phyloP scores from a whole-genome alignment of 1,284 basidiomycete genomes.

The Cutaneotrichosporon mucoides region DNA sequence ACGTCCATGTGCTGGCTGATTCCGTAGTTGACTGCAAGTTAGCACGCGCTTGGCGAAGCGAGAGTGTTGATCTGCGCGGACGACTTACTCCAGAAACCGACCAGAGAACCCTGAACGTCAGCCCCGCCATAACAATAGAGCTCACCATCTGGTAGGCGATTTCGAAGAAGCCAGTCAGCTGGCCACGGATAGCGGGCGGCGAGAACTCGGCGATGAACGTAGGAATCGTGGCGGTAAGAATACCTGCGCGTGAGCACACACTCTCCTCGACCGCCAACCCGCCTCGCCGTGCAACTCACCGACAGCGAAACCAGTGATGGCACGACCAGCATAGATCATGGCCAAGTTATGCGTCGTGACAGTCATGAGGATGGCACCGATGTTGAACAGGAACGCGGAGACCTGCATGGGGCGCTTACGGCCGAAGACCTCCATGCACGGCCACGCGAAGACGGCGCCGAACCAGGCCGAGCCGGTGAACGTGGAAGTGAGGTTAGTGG shows the following conservation, averaged over 20 bases:
- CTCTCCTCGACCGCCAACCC: neutral
- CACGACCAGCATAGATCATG: conserved; percentile 42
- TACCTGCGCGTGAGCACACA: conserved; percentile 7
- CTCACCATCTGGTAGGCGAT: conserved; percentile 39
- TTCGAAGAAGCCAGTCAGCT: conserved; percentile 55
- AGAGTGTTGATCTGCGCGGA: no score
- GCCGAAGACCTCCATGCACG: conserved; percentile 32
- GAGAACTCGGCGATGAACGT: conserved; percentile 47
- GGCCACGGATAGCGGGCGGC: conserved; percentile 44
- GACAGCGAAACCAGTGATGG: conserved; percentile 42
- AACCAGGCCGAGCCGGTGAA: conserved; percentile 48
- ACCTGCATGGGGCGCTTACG: conserved; percentile 31
- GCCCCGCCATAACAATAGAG: no score
- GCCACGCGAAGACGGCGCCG: conserved; percentile 27
- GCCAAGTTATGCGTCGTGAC: conserved; percentile 28
- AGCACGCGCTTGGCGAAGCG: neutral
- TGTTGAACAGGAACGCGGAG: conserved; percentile 39
- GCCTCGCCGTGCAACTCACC: conserved; percentile 2
- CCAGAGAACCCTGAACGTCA: conserved; percentile 29
- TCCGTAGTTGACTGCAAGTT: conserved; percentile 17
- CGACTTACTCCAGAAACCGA: conserved; percentile 52
- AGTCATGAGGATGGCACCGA: conserved; percentile 43
- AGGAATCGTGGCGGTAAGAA: conserved; percentile 29
- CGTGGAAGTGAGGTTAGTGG: conserved; percentile 46
- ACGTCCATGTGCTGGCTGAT: conserved; percentile 48